These are phyloP conservation scores for Pestalotiopsis sp. DNA, from an alignment of 2,329 filamentous ascomycete species.

Conservation along the genomic window DNA sequence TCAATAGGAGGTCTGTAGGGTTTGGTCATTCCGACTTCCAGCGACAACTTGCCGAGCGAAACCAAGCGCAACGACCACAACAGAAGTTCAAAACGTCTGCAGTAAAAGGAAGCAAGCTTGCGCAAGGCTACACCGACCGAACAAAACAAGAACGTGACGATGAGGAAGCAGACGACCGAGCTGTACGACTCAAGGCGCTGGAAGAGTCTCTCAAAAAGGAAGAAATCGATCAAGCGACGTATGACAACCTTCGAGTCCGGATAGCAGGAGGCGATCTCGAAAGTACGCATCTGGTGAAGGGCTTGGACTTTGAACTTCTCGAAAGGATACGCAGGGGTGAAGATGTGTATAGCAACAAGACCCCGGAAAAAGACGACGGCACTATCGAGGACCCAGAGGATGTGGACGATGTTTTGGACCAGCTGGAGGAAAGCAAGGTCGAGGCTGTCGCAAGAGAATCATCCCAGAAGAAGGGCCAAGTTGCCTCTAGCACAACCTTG, in stretches of 20 bases:
- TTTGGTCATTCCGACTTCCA: slow-evolving; percentile 70
- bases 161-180: slow-evolving; percentile 56
- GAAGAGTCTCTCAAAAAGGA: slow-evolving; percentile 82
- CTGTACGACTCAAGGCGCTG: slow-evolving; percentile 72
- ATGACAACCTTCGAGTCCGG: slow-evolving; percentile 73
- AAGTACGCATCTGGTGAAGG: slow-evolving; percentile 88
- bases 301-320: slow-evolving; percentile 82
- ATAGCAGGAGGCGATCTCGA: slow-evolving; percentile 81
- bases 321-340: slow-evolving; percentile 71
- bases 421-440: slow-evolving; percentile 58
- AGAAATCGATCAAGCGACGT: slow-evolving; percentile 79
- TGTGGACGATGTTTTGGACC: slow-evolving; percentile 69
- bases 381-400: slow-evolving; percentile 42
- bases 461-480: slow-evolving; percentile 61
- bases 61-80: slow-evolving; percentile 53
- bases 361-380: slow-evolving; percentile 29
- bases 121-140: slow-evolving; percentile 82
- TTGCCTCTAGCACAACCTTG: slow-evolving; percentile 51
- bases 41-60: slow-evolving; percentile 79
- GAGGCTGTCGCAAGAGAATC: slow-evolving; percentile 54
- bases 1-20: slow-evolving; percentile 64
- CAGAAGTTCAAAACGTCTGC: slow-evolving; percentile 80
- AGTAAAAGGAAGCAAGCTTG: slow-evolving; percentile 82
- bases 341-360: slow-evolving; percentile 55
- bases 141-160: slow-evolving; percentile 62